Base-by-base conservation (phyloP, 179 eudicot genomes). In the Monotropa hypopitys region DNA sequence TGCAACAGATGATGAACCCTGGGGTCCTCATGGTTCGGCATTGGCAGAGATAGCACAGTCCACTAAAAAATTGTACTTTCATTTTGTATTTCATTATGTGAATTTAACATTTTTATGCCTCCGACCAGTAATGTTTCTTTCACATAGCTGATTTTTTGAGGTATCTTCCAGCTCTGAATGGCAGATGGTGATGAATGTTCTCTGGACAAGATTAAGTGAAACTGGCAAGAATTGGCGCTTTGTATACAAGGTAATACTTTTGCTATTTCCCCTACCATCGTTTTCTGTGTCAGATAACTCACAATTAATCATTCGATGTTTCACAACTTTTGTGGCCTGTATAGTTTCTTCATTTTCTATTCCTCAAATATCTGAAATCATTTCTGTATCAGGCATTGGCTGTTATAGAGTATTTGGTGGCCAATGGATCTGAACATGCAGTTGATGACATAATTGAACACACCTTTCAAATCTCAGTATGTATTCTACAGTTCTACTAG, bases 21-120 rank as follows among this genome's bases (percentile, higher is more conserved):
- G 98, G 98, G 98, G 98, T 84, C 97, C 97, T 84, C 98, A 94
- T 85, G 98, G 98, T 82, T 92, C 94, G 73, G 96, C 88, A 72
- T 85, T 94, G 78, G 90, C 97, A 75, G 98, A 94, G 84, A 94
- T 94, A 73, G 98, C 98, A 70, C 93, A 87, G 78, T 97, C 96
- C 62, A 94, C 98, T 33, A 94, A 92, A 85, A 94, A 89, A 88
- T 92, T 85, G 98, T 94, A 90, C 67, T 47, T 57, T 56, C 65
- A 49, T 67, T 76, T 70, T 69, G 59, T 72, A 50, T 46, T 21
- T 72, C 18, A 32, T 77, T 49, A 9, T 30, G 46, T 76, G 45
- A 47, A 9, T 57, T 16, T n/a, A 49, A 47, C 35, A 47, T 63
- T 72, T 5, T 72, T 45, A 23, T 56, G 71, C 16, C 51, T 65